Percentiles rank a stretch among this genome's conserved stretches.
Evolutionary conservation across 768 basidiomycete species (phyloP).

Genomic region (Boletus vinaceobasis): DNA sequence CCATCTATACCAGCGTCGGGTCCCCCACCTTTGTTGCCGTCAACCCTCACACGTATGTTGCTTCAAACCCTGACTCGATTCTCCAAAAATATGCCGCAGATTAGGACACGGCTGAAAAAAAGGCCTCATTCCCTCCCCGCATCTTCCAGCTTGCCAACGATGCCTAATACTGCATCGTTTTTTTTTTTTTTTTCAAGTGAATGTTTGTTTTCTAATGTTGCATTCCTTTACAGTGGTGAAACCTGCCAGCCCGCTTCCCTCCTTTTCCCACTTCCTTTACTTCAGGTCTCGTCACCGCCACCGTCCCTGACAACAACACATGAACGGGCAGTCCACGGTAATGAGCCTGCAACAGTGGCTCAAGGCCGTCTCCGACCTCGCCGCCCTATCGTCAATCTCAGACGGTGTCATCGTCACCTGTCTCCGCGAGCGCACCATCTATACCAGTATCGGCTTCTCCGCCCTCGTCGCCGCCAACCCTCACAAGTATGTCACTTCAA

Average conservation of each 20-base stretch:
- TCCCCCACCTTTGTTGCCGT: slow-evolving; percentile 59
- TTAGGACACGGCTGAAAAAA: slow-evolving; percentile 67
- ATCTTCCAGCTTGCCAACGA: slow-evolving; percentile 89
- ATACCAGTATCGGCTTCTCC: slow-evolving; percentile 69
- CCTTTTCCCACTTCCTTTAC: background rate
- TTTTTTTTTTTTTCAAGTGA: too few species aligned
- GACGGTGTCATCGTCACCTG: slow-evolving; percentile 85
- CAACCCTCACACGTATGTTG: slow-evolving; percentile 84
- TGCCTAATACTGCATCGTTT: slow-evolving; percentile 72
- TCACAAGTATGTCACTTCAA: slow-evolving; percentile 82
- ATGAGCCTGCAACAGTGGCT: slow-evolving; percentile 61
- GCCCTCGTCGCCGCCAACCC: slow-evolving; percentile 87
- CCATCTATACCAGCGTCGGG: too few species aligned
- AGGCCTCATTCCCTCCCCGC: slow-evolving; percentile 69
- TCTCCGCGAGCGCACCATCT: slow-evolving; percentile 79
- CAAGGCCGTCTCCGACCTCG: slow-evolving; percentile 69
- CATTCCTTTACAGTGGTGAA: too few species aligned
- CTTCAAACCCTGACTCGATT: slow-evolving; percentile 44
- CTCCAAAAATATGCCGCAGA: slow-evolving; percentile 84
- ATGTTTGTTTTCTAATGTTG: too few species aligned
- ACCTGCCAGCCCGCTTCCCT: background rate
- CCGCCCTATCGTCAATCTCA: slow-evolving; percentile 59
- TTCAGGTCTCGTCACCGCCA: background rate
- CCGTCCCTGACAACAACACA: slow-evolving; percentile 2
- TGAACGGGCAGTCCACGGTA: slow-evolving; percentile 45